These are phyloP conservation scores for Blastobotrys buckinghamii DNA, from an alignment of 1,139 yeast genomes.

Conservation along the genomic window DNA sequence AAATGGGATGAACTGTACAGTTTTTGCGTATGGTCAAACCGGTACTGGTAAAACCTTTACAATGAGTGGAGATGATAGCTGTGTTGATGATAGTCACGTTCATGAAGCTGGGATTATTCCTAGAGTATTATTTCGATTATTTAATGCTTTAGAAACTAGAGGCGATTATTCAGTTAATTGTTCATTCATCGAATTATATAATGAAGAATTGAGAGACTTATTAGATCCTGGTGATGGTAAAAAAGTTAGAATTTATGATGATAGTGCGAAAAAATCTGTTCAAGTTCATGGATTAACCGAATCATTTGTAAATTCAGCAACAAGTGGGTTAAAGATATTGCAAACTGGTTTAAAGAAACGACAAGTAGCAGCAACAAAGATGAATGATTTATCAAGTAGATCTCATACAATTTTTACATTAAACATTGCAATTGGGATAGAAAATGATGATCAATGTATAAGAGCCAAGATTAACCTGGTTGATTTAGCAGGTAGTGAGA, in stretches of 20 bases:
- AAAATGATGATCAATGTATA: conserved; percentile 31
- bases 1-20: conserved; percentile 55
- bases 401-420: conserved; percentile 74
- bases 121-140: conserved; percentile 43
- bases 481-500: conserved; percentile 87
- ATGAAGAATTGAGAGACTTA: conserved; percentile 65
- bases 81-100: conserved; percentile 20
- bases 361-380: conserved; percentile 61
- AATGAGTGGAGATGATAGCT: conserved; percentile 63
- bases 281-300: conserved; percentile 48
- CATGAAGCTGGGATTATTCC: conserved; percentile 64
- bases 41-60: conserved; percentile 87
- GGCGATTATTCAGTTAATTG: conserved; percentile 57
- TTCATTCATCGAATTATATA: conserved; percentile 68
- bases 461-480: conserved; percentile 68
- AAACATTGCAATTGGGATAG: conserved; percentile 40
- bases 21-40: conserved; percentile 85
- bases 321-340: conserved; percentile 40
- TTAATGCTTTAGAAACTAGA: conserved; percentile 26
- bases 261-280: conserved; percentile 32
- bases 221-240: conserved; percentile 32
- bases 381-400: conserved; percentile 58
- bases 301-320: conserved; percentile 29
- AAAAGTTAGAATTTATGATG: conserved; percentile 40
- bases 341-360: conserved; percentile 49